Base-by-base conservation (phyloP, 257 asterid species). In the Echites panduratus region DNA sequence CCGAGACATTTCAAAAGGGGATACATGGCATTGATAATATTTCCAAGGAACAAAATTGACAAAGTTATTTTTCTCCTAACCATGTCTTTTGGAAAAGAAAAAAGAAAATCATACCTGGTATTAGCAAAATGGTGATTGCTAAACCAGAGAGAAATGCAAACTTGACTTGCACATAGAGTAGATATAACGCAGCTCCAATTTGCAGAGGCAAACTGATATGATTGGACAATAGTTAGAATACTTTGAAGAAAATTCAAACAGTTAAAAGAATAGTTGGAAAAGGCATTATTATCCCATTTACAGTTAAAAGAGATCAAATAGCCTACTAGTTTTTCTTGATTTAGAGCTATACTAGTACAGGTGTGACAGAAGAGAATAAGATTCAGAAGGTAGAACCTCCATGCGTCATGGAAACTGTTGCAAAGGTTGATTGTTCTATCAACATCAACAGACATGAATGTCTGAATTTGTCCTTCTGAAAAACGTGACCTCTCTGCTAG, bases 391-490 rank as follows among this genome's bases (percentile, higher is more conserved):
- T 70, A 72, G 52, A 47, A 91, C 99, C 99, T 94, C 99, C 97
- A 94, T 80, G 88, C 82, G 72, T 94, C 99, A 81, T 94, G 99
- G 75, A 88, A 87, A 78, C 97, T 91, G 87, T 86, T 91, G 96
- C 97, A 84, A 45, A 94, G 83, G 85, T 90, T 94, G 80, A 89
- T 92, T 57, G 88, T 80, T 54, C 97, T 88, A 79, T 91, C 97
- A 74, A 93, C 97, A 86, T 94, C 97, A 71, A 94, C 95, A 4
- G 97, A 94, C 97, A 94, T 94, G 89, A 94, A 94, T 57, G 99
- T 94, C 77, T 94, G 99, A 77, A 94, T 90, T 85, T 94, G 97
- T 72, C 99, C 99, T 82, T 91, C 96, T 17, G 99, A 91, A 85
- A 94, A 94, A 80, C 87, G 86, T 38, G 97, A 94, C 85, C 90